phyloP scores from a whole-genome alignment of 1,284 basidiomycete species.

The Rhodotorula sp. region DNA sequence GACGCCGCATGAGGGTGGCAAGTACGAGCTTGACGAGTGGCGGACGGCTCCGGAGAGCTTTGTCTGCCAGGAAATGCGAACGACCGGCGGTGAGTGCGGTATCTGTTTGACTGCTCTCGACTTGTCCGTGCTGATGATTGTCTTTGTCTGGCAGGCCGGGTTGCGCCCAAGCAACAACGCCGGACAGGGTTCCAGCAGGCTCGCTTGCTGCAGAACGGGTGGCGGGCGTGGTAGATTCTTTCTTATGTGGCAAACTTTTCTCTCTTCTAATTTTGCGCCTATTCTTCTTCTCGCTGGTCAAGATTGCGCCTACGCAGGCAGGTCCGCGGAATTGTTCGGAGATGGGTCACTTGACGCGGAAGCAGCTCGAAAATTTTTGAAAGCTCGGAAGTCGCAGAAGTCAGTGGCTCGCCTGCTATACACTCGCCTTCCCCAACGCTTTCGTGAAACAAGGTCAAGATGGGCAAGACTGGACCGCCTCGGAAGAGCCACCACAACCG shows the following conservation, averaged over 20 bases:
- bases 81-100: conserved; percentile 42
- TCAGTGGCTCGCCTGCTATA: neutral
- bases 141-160: conserved; percentile 66
- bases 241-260: neutral
- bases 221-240: conserved; percentile 34
- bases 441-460: neutral
- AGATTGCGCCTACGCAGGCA: too few species aligned
- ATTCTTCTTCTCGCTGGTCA: neutral
- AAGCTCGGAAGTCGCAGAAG: neutral
- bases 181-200: conserved; percentile 65
- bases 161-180: conserved; percentile 84
- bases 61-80: conserved; percentile 90
- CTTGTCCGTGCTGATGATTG: neutral
- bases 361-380: neutral
- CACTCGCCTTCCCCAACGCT: too few species aligned
- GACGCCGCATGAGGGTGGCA: conserved; percentile 48
- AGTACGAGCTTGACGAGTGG: conserved; percentile 86
- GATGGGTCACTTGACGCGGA: too few species aligned
- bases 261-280: neutral
- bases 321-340: too few species aligned
- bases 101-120: conserved; percentile 6
- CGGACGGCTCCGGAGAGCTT: conserved; percentile 89
- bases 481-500: conserved; percentile 25
- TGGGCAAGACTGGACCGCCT: conserved; percentile 22
- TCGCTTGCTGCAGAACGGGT: conserved; percentile 39